phyloP scores from a whole-genome alignment of 495 filamentous ascomycete species.

The Neurospora africana region DNA sequence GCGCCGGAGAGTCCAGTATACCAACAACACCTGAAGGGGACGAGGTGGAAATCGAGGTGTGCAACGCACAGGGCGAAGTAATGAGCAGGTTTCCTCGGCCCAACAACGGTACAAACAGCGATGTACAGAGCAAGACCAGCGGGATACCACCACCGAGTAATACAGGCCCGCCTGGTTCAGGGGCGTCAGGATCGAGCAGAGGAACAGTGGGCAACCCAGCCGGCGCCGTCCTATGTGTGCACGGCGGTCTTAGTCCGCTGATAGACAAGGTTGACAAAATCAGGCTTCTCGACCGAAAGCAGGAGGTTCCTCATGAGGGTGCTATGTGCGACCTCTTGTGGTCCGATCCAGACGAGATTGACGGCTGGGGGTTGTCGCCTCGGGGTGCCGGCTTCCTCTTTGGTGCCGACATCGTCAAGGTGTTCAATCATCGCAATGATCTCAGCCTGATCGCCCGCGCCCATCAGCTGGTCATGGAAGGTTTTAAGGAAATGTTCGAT shows the following conservation, averaged over 20 bases:
- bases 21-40: constrained; percentile 40
- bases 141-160: constrained; percentile 29
- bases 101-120: constrained; percentile 10
- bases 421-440: constrained; percentile 90
- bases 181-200: constrained; percentile 54
- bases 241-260: constrained; percentile 83
- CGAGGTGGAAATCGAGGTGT: constrained; percentile 86
- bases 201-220: constrained; percentile 56
- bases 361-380: constrained; percentile 92
- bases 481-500: constrained; percentile 99
- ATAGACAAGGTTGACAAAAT: constrained; percentile 96
- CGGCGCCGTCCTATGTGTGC: constrained; percentile 88
- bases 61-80: constrained; percentile 61
- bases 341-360: constrained; percentile 97
- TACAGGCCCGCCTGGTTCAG: constrained; percentile 68
- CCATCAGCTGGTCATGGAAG: constrained; percentile 98
- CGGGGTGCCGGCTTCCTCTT: constrained; percentile 95
- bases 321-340: constrained; percentile 98
- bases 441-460: constrained; percentile 85
- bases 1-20: constrained; percentile 25
- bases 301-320: constrained; percentile 96
- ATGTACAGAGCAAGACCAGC: constrained; percentile 28
- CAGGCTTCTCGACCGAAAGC: constrained; percentile 86
- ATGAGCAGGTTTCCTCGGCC: constrained; percentile 59
- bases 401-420: constrained; percentile 89